Percentiles rank a stretch among this genome's conserved stretches.
Evolutionary conservation across 2,329 filamentous ascomycete species (phyloP).

Genomic region (Calonectria montana): DNA sequence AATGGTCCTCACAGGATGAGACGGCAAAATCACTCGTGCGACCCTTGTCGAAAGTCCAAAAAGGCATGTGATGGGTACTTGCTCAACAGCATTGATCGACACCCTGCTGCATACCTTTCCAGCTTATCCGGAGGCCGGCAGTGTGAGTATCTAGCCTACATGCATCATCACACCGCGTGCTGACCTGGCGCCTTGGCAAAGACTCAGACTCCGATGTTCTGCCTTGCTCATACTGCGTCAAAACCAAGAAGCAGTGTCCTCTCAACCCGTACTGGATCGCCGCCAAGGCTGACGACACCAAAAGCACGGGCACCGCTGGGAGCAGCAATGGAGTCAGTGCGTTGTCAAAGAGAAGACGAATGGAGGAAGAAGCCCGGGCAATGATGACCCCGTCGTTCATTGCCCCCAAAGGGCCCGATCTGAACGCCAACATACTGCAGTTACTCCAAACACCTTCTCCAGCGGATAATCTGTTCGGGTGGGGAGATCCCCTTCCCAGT

Average conservation of each 20-base stretch:
- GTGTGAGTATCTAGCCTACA: slow-evolving; percentile 4
- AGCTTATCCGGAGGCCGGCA: neutral
- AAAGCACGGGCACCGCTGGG: neutral
- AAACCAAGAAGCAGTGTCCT: slow-evolving; percentile 45
- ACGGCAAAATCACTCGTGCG: slow-evolving; percentile 40
- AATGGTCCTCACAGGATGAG: slow-evolving; percentile 27
- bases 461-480: slow-evolving; percentile 18
- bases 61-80: slow-evolving; percentile 41
- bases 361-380: neutral
- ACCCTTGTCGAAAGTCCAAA: slow-evolving; percentile 40
- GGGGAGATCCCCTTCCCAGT: slow-evolving; percentile 26
- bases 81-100: slow-evolving; percentile 26
- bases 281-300: slow-evolving; percentile 5
- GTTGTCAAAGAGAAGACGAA: slow-evolving; percentile 23
- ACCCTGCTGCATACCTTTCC: slow-evolving; percentile 5
- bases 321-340: neutral
- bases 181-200: slow-evolving; percentile 5
- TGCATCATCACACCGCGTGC: neutral
- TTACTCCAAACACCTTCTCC: slow-evolving; percentile 26
- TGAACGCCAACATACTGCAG: slow-evolving; percentile 15
- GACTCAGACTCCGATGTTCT: slow-evolving; percentile 3
- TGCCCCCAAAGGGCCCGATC: slow-evolving; percentile 7
- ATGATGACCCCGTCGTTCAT: neutral
- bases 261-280: slow-evolving; percentile 41
- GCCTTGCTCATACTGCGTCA: slow-evolving; percentile 46